Percentiles rank a stretch among this genome's conserved stretches.
Conservation (phyloP, 2,329 filamentous ascomycete genomes). For the Tothia fuscella region DNA sequence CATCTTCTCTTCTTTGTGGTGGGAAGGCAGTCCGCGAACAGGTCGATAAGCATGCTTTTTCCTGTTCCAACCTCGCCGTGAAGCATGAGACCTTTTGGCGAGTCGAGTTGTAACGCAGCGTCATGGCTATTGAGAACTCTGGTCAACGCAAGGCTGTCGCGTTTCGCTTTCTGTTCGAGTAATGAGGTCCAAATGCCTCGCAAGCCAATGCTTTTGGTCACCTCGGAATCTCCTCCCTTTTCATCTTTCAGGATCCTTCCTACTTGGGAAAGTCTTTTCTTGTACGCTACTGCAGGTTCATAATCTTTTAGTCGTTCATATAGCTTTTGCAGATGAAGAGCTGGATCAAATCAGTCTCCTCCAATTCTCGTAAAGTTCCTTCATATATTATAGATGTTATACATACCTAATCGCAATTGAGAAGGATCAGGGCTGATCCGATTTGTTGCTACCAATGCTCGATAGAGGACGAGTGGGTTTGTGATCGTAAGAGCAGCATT, state of each 20-base stretch:
- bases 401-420: constrained; percentile 49
- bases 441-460: constrained; percentile 55
- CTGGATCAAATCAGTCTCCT: constrained; percentile 24
- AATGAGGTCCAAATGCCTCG: constrained; percentile 43
- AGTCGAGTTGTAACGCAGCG: constrained; percentile 57
- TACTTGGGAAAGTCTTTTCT: constrained; percentile 50
- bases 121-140: constrained; percentile 59
- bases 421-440: constrained; percentile 56
- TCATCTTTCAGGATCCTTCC: constrained; percentile 30
- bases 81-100: constrained; percentile 62
- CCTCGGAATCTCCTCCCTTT: constrained; percentile 12
- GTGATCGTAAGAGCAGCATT: constrained; percentile 34
- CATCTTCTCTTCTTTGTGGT: constrained; percentile 61
- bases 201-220: constrained; percentile 27
- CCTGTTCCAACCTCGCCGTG: constrained; percentile 75
- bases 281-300: constrained; percentile 58
- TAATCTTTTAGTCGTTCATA: constrained; percentile 70
- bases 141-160: constrained; percentile 49
- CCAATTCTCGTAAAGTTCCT: background rate
- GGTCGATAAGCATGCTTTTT: constrained; percentile 74
- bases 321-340: constrained; percentile 64
- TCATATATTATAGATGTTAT: background rate
- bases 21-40: constrained; percentile 67
- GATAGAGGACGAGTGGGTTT: constrained; percentile 67
- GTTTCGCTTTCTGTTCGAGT: constrained; percentile 41